Percentiles rank a stretch among this genome's conserved stretches.
Conservation (phyloP, 164 flowering plant genomes). For the Aristolochia contorta region DNA sequence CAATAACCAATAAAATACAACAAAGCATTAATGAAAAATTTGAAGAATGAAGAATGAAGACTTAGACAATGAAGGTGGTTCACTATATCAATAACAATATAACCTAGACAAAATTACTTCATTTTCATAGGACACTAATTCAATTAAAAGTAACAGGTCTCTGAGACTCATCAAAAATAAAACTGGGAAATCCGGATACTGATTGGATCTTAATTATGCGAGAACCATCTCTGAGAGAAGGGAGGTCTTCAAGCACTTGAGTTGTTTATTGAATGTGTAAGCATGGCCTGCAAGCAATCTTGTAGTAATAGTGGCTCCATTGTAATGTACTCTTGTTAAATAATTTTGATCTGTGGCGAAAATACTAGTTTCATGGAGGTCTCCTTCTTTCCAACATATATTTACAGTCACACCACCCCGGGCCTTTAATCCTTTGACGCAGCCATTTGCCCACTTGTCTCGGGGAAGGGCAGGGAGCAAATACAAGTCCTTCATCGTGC, state of each 20-base stretch:
- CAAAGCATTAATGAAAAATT: too few species aligned
- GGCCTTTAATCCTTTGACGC: slow-evolving; percentile 75
- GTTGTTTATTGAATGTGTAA: slow-evolving; percentile 41
- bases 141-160: too few species aligned
- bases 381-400: slow-evolving; percentile 77
- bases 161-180: too few species aligned
- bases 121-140: too few species aligned
- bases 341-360: slow-evolving; percentile 36
- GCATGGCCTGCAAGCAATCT: slow-evolving; percentile 27
- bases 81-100: too few species aligned
- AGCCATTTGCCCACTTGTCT: slow-evolving; percentile 76
- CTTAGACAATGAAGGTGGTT: too few species aligned
- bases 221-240: slow-evolving; percentile 13
- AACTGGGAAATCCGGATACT: too few species aligned
- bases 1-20: too few species aligned
- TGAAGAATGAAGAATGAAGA: too few species aligned
- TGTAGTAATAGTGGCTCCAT: slow-evolving; percentile 31
- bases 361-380: slow-evolving; percentile 64
- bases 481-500: slow-evolving; percentile 65
- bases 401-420: slow-evolving; percentile 74
- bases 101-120: too few species aligned
- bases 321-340: slow-evolving; percentile 35
- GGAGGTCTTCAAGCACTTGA: slow-evolving; percentile 35
- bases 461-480: slow-evolving; percentile 87
- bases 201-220: background rate